Evolutionary conservation across 208 protist species (phyloP), one percentile per base, ranked within the genome.

Genomic region (Trypanosoma mega): DNA sequence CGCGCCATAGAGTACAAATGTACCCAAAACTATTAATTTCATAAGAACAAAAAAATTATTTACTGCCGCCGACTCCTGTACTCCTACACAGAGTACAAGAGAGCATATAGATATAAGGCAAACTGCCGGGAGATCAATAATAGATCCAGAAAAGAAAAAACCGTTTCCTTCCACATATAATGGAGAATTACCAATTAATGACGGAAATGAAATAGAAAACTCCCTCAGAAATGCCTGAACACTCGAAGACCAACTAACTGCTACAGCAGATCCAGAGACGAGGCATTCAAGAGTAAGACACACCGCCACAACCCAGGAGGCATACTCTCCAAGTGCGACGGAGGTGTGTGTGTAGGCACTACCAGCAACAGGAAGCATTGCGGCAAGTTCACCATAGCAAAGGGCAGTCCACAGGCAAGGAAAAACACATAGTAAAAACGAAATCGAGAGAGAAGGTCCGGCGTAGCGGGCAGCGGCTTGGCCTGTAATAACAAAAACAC

Each of bases 401-500:
- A 80, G 48, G 14, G 60, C 77, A 1, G 64, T 77, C 12, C 73
- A 67, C 20, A 76, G 41, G 47, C 69, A 79, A 12, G 59, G 61
- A 31, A 84, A 45, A 3, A 67, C 49, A 34, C 66, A 72, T 16
- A 80, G 41, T 36, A 69, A 8, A 52, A 74, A 77, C 3, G 62
- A 75, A 18, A 80, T 41, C 23, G 55, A 23, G 29, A 78, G 55
- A 24, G 63, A 71, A 9, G 77, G 77, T 3, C 77, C 77, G 31
- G 77, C 77, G 41, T 74, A 61, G 5, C 48, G 56, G 2, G 63
- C 60, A 8, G 74, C 63, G 23, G 74, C 77, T 1, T 70, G 58
- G n/a, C 78, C 78, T 2, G 78, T 78, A 12, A 78, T 62, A 21
- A 85, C 74, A 64, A 85, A 85, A 21, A 75, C 59, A 23, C 78